These are phyloP conservation scores for Deakozyma indianensis DNA, from an alignment of 805 yeast genomes.

Conservation along the genomic window DNA sequence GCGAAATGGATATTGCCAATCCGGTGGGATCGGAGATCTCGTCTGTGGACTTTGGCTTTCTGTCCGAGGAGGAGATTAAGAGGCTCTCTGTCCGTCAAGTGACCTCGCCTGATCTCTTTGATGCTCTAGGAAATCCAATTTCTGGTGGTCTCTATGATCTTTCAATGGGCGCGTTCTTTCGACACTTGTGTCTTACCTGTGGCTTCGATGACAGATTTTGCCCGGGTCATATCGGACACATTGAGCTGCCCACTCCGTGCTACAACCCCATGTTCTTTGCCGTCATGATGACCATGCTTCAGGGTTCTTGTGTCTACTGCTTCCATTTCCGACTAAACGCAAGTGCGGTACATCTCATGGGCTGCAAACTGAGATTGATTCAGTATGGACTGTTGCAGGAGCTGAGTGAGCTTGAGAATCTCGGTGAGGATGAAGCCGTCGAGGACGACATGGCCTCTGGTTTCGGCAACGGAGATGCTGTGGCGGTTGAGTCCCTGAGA, in stretches of 20 bases:
- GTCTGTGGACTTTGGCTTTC: constrained; percentile 83
- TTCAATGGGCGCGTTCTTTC: constrained; percentile 86
- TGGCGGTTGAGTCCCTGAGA: not conserved
- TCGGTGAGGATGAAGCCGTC: constrained; percentile 37
- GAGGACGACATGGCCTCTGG: constrained; percentile 30
- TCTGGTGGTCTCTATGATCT: constrained; percentile 88
- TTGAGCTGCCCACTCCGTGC: constrained; percentile 89
- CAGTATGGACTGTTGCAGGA: constrained; percentile 85
- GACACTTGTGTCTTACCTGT: constrained; percentile 86
- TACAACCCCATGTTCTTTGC: constrained; percentile 90
- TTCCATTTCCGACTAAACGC: constrained; percentile 64
- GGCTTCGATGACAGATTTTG: constrained; percentile 88
- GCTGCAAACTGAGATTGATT: constrained; percentile 64
- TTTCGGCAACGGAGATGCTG: constrained; percentile 12
- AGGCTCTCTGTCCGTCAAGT: constrained; percentile 87
- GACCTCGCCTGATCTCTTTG: constrained; percentile 91
- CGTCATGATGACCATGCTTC: constrained; percentile 71
- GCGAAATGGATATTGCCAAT: constrained; percentile 93
- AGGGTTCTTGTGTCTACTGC: constrained; percentile 82
- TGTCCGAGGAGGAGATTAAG: constrained; percentile 70
- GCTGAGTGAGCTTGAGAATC: constrained; percentile 54
- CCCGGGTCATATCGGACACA: constrained; percentile 98
- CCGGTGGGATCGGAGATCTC: constrained; percentile 92
- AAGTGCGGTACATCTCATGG: constrained; percentile 57
- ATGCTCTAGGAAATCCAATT: constrained; percentile 90